Evolutionary conservation across 352 stramenopile genomes (phyloP).

Genomic region (Globisporangium cylindrosporum): DNA sequence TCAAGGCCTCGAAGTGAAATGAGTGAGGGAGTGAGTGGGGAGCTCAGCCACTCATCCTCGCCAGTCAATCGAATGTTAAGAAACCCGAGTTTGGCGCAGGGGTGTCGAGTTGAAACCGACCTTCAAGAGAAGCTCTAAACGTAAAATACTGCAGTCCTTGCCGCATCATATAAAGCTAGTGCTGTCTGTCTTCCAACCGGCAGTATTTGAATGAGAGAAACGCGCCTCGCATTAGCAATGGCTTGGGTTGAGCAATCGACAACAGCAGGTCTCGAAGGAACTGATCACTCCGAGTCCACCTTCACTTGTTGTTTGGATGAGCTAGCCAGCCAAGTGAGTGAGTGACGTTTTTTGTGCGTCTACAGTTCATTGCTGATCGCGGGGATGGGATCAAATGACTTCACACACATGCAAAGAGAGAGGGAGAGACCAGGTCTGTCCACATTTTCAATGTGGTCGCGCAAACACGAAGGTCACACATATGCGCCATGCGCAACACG

Average conservation of each 20-base stretch:
- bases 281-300: background rate
- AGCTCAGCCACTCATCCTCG: background rate
- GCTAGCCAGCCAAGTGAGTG: background rate
- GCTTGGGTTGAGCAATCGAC: background rate
- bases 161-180: too few relatives aligned
- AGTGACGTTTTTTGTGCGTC: background rate
- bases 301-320: background rate
- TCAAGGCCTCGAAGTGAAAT: background rate
- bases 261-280: too few relatives aligned
- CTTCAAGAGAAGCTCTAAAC: too few relatives aligned
- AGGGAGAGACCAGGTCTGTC: too few relatives aligned
- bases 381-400: background rate
- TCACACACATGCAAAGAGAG: too few relatives aligned
- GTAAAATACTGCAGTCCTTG: too few relatives aligned
- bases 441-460: background rate
- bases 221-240: background rate
- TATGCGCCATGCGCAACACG: background rate
- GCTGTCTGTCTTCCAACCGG: too few relatives aligned
- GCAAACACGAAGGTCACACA: background rate
- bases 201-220: background rate
- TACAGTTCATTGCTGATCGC: background rate
- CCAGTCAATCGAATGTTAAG: too few relatives aligned
- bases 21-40: background rate
- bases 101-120: background rate
- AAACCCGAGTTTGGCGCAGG: too few relatives aligned